These are phyloP conservation scores for Nothomitra cinnamomea DNA, from an alignment of 2,329 filamentous ascomycete genomes.

Conservation along the genomic window DNA sequence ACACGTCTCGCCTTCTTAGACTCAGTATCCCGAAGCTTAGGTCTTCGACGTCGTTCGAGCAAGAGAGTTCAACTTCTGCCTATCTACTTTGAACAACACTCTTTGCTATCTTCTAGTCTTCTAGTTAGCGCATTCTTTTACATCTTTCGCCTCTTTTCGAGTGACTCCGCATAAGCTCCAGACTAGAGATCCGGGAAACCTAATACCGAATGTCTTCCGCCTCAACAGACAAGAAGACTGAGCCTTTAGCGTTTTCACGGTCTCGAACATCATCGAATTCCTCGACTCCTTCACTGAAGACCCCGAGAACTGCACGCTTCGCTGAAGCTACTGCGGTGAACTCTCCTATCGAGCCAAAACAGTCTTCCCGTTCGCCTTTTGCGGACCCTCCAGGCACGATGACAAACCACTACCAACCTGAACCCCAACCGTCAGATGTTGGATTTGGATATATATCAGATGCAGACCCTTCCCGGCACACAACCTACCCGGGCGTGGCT, in stretches of 20 bases:
- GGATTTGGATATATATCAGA: constrained; percentile 79
- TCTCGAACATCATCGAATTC: constrained; percentile 22
- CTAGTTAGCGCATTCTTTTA: not conserved
- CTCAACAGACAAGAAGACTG: not conserved
- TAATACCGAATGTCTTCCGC: not conserved
- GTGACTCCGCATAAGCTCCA: too few relatives aligned
- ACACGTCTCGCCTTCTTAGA: constrained; percentile 15
- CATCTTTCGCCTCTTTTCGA: not conserved
- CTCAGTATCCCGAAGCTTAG: constrained; percentile 14
- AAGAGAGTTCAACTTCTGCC: constrained; percentile 18
- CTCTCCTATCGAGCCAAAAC: constrained; percentile 49
- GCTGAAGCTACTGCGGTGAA: constrained; percentile 65
- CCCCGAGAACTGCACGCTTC: constrained; percentile 60
- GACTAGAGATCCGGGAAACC: too few relatives aligned
- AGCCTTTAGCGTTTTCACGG: constrained; percentile 15
- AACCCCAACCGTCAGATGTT: constrained; percentile 65
- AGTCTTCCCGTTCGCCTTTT: constrained; percentile 35
- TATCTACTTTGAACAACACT: constrained; percentile 9
- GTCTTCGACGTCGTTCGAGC: constrained; percentile 18
- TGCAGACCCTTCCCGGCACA: constrained; percentile 32
- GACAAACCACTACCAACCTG: constrained; percentile 33
- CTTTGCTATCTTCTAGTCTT: not conserved
- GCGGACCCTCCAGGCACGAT: constrained; percentile 34
- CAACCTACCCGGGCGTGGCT: constrained; percentile 26
- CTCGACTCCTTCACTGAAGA: constrained; percentile 33